Base-by-base conservation (phyloP, 352 stramenopile genomes). In the Phytophthora sojae region DNA sequence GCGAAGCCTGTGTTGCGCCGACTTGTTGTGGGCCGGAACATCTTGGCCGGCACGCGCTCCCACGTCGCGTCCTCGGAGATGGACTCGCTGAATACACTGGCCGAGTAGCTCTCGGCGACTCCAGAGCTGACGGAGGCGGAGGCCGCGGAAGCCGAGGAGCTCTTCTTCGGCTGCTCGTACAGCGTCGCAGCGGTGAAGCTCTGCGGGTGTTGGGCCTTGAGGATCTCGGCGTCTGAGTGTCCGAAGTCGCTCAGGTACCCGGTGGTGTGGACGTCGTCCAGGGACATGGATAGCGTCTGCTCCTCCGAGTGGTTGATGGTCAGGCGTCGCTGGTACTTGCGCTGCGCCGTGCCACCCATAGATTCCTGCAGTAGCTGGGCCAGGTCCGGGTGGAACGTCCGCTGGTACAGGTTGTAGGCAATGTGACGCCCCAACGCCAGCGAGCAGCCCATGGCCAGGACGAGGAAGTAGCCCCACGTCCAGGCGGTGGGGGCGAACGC, bases 401-500 rank as follows among this genome's bases (percentile, higher is more conserved):
- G 86, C 73, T 94, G 84, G 74, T 92, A 95, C 57, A 93, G 61
- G 62, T 94, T 95, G 76, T 87, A 95, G 1, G 86, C 66, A 37
- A 94, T 84, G 54, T 95, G 88, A 1, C 88, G 82, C 14, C 85
- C 86, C 11, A 95, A 77, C 7, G 88, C 88, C 37, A 95, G 76
- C 2, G 77, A 66, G 32, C 85, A 93, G 19, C 88, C 88, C 66
- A 94, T 88, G 42, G 91, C 45, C 19, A 95, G 29, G 12, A 95
- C 73, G 5, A 95, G 57, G 35, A 90, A 64, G 61, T 91, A 95
- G 25, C 83, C 86, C 39, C 76, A 81, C 8, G 76, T 87, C 53
- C 67, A 56, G 2, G 76, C 80, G 1, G 88, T 94, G 0, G 88
- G 88, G 1, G 65, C 54, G 57, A 95, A 95, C 6, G 85, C 56